Percentiles rank a stretch among this genome's conserved stretches.
Conservation (phyloP, 345 rosid species). For the Ceriops decandra region DNA sequence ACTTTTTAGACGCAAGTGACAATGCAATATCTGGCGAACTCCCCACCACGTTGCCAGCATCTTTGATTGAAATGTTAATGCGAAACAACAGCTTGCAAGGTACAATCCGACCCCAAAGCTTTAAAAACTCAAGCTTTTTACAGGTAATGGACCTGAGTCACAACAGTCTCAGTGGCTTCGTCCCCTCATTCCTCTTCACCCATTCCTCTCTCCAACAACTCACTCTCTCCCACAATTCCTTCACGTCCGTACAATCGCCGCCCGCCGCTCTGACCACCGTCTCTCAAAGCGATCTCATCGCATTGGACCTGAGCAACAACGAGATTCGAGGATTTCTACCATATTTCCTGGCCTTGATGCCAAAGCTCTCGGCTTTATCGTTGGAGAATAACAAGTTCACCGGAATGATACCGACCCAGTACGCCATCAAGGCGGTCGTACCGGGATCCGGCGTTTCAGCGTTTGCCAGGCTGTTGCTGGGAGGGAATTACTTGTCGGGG, state of each 20-base stretch:
- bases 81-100: constrained; percentile 63
- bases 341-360: constrained; percentile 33
- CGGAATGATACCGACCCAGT: constrained; percentile 42
- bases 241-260: constrained; percentile 58
- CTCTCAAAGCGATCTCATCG: constrained; percentile 47
- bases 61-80: constrained; percentile 62
- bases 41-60: constrained; percentile 48
- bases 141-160: constrained; percentile 71
- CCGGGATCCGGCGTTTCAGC: constrained; percentile 47
- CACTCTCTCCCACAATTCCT: constrained; percentile 61
- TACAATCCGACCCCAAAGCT: constrained; percentile 37
- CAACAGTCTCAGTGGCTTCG: constrained; percentile 53
- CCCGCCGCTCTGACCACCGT: neutral
- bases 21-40: constrained; percentile 60
- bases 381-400: constrained; percentile 39
- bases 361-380: constrained; percentile 41
- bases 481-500: constrained; percentile 80
- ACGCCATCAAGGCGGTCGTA: constrained; percentile 31
- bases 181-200: constrained; percentile 50
- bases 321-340: constrained; percentile 34
- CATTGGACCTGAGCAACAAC: constrained; percentile 41
- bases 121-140: constrained; percentile 30
- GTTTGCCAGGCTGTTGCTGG: constrained; percentile 69
- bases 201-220: constrained; percentile 78
- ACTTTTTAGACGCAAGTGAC: constrained; percentile 62